Evolutionary conservation across 2,329 filamentous ascomycete species (phyloP), one percentile per base, ranked within the genome.

Genomic region (Corynespora cassiicola): DNA sequence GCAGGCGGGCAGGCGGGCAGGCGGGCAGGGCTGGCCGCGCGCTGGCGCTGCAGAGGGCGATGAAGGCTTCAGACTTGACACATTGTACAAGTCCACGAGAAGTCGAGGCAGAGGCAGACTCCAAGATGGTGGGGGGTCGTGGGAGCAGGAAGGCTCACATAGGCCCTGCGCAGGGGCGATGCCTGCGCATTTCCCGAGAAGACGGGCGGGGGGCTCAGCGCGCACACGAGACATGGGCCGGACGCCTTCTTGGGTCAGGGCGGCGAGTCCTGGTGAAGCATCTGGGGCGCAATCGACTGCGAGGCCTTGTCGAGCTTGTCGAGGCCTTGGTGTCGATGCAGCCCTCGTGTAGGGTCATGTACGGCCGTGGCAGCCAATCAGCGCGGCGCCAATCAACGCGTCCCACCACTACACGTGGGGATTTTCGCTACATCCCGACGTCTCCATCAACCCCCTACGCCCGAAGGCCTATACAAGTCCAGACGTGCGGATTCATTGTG

Each of bases 1-100:
- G n/a, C n/a, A n/a, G n/a, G n/a, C n/a, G n/a, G n/a, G n/a, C n/a
- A n/a, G n/a, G n/a, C n/a, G n/a, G n/a, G n/a, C n/a, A n/a, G n/a
- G n/a, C 26, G 35, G 26, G 39, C 47, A 41, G 39, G 23, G 21
- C 15, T 43, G 45, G 52, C 50, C 53, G 58, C 60, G 58, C 58
- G 56, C 26, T 39, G 51, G 61, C 60, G 60, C 56, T 36, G 39
- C 39, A 33, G 27, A 26, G 9, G 19, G 6, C 7, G 32, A 11
- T 10, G 21, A 19, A 19, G 36, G n/a, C 31, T 39, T 39, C 42
- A 46, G 43, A 16, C n/a, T n/a, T n/a, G n/a, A n/a, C n/a, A n/a
- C n/a, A n/a, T n/a, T n/a, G n/a, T n/a, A n/a, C n/a, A n/a, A n/a
- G n/a, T n/a, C n/a, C n/a, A n/a, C n/a, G n/a, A n/a, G n/a, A n/a